phyloP scores from a whole-genome alignment of 2,329 filamentous ascomycete species.

The Neonectria magnoliae region DNA sequence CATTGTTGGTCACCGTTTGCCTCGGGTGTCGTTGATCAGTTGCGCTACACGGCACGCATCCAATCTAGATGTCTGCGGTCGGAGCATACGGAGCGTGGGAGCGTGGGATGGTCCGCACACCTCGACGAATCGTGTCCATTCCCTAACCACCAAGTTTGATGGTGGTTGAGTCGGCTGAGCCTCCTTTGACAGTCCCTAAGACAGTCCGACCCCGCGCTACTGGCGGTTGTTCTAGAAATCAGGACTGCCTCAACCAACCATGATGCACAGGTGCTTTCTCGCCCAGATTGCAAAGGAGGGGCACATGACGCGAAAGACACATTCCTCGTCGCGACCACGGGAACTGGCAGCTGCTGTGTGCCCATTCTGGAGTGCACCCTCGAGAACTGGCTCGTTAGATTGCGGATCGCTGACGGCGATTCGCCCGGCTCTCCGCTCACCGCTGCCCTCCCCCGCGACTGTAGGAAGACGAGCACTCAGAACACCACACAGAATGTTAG shows the following conservation, averaged over 20 bases:
- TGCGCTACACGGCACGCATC: slow-evolving; percentile 25
- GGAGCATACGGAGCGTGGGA: slow-evolving; percentile 29
- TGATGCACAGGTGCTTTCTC: slow-evolving; percentile 25
- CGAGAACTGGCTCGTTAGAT: slow-evolving; percentile 16
- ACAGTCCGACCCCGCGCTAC: slow-evolving; percentile 41
- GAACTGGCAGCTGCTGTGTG: slow-evolving; percentile 33
- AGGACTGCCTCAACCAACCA: slow-evolving; percentile 38
- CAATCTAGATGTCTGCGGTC: slow-evolving; percentile 35
- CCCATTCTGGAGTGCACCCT: slow-evolving; percentile 31
- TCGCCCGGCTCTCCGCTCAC: slow-evolving; percentile 36
- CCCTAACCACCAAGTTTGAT: slow-evolving; percentile 32
- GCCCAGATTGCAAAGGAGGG: slow-evolving; percentile 31
- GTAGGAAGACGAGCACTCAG: slow-evolving; percentile 16
- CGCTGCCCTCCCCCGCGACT: slow-evolving; percentile 36
- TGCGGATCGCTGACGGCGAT: slow-evolving; percentile 18
- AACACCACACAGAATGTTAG: slow-evolving; percentile 18
- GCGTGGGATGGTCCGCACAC: slow-evolving; percentile 32
- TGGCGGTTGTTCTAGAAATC: slow-evolving; percentile 50
- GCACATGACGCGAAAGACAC: slow-evolving; percentile 40
- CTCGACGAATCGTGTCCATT: slow-evolving; percentile 32
- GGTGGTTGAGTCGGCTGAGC: slow-evolving; percentile 33
- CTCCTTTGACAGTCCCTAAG: slow-evolving; percentile 30
- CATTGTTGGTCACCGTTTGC: slow-evolving; percentile 23
- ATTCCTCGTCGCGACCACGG: slow-evolving; percentile 35
- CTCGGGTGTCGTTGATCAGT: slow-evolving; percentile 30